Evolutionary conservation across 1,139 yeast genomes (phyloP).

Genomic region (Kodamaea sp.): DNA sequence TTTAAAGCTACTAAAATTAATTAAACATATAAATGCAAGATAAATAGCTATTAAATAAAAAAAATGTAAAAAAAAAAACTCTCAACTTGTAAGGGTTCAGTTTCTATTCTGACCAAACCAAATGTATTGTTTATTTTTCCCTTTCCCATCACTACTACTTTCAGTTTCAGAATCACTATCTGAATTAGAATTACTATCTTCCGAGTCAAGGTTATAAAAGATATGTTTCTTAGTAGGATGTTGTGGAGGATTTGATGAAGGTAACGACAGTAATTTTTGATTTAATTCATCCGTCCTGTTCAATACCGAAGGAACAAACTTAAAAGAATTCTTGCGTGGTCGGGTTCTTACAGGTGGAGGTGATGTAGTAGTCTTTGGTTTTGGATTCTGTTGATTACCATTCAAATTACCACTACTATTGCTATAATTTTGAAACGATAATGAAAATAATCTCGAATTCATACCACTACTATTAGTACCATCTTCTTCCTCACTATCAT

Average conservation of each 20-base stretch:
- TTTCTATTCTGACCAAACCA: conserved; percentile 39
- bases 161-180: conserved; percentile 11
- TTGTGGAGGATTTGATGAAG: too few species aligned
- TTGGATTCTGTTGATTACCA: not conserved
- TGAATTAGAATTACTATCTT: conserved; percentile 18
- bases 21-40: conserved; percentile 1
- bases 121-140: conserved; percentile 20
- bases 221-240: conserved; percentile 21
- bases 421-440: conserved; percentile 6
- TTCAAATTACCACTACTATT: conserved; percentile 5
- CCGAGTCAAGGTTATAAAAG: conserved; percentile 33
- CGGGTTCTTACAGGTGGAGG: conserved; percentile 14
- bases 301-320: conserved; percentile 29
- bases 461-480: conserved; percentile 5
- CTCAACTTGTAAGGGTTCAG: conserved; percentile 2
- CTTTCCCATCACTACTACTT: conserved; percentile 4
- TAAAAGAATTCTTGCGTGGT: conserved; percentile 28
- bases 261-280: too few species aligned
- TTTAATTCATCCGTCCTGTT: not conserved
- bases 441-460: conserved; percentile 8
- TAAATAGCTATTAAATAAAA: not conserved
- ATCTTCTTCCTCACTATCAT: conserved; percentile 10
- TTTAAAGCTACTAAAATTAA: not conserved
- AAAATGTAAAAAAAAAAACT: too few species aligned
- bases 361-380: conserved; percentile 2